Percentiles rank a stretch among this genome's conserved stretches.
Conservation (phyloP, 768 basidiomycete genomes). For the Collybiopsis luxurians region DNA sequence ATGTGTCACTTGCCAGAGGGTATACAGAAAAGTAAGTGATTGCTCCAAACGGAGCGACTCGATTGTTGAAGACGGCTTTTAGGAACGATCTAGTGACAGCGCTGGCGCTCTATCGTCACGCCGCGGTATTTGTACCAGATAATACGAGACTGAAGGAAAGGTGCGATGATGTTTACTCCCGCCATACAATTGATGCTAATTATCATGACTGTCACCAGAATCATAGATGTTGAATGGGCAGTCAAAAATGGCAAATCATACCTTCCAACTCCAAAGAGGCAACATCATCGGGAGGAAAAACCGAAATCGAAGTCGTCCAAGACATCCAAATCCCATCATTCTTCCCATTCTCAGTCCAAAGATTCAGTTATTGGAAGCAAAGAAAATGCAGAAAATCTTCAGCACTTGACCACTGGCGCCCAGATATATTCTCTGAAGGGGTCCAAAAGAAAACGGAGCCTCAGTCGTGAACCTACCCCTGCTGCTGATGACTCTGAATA, state of each 20-base stretch:
- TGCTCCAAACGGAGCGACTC: not conserved
- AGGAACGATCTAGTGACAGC: slow-evolving; percentile 83
- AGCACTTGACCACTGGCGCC: not conserved
- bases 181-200: too few species aligned
- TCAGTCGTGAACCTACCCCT: not conserved
- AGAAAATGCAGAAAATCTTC: not conserved
- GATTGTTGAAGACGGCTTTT: not conserved
- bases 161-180: slow-evolving; percentile 56
- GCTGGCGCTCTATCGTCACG: slow-evolving; percentile 79
- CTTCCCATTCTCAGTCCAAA: not conserved
- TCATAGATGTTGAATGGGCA: slow-evolving; percentile 81
- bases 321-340: not conserved
- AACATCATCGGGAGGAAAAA: slow-evolving; percentile 19
- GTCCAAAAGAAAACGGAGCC: not conserved
- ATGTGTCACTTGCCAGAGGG: slow-evolving; percentile 78
- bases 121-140: slow-evolving; percentile 81
- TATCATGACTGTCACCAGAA: too few species aligned
- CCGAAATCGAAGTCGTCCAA: not conserved
- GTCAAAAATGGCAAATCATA: slow-evolving; percentile 61
- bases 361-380: not conserved
- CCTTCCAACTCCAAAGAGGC: slow-evolving; percentile 54
- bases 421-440: not conserved
- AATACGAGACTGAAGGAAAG: slow-evolving; percentile 84
- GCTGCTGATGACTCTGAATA: not conserved
- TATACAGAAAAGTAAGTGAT: slow-evolving; percentile 73